Evolutionary conservation across 352 stramenopile species (phyloP).

Genomic region (Phytophthora sojae): DNA sequence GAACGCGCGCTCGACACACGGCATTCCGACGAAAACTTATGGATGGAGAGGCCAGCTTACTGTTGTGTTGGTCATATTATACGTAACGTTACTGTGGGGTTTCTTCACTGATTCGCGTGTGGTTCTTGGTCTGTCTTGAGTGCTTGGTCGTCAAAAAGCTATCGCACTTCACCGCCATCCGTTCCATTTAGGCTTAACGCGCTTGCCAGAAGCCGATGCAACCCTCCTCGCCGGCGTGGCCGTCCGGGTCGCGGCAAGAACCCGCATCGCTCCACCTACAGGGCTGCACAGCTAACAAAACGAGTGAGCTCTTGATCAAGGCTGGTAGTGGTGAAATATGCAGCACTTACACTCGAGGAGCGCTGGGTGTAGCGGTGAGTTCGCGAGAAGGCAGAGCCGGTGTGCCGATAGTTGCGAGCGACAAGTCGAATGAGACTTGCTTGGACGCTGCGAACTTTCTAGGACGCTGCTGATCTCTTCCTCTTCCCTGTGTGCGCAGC

Average conservation of each 20-base stretch:
- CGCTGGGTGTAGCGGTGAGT: conserved; percentile 30
- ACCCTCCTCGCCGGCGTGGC: conserved; percentile 34
- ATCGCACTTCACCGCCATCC: conserved; percentile 59
- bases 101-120: conserved; percentile 13
- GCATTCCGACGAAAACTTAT: conserved; percentile 26
- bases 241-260: conserved; percentile 46
- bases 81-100: conserved; percentile 34
- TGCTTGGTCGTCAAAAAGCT: conserved; percentile 5
- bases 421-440: conserved; percentile 75
- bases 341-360: conserved; percentile 49
- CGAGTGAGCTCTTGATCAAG: no score
- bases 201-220: conserved; percentile 38
- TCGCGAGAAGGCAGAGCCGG: conserved; percentile 36
- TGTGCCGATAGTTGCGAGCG: conserved; percentile 17
- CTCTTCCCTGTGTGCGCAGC: conserved; percentile 22
- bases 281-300: conserved; percentile 23
- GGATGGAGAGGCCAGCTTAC: conserved; percentile 6
- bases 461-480: conserved; percentile 32
- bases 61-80: conserved; percentile 39
- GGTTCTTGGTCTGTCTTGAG: conserved; percentile 2
- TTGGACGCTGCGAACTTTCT: conserved; percentile 62
- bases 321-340: neutral
- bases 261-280: conserved; percentile 43
- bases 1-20: conserved; percentile 28
- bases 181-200: conserved; percentile 68